Percentiles rank a stretch among this genome's conserved stretches.
Conservation (phyloP, 1,284 basidiomycete genomes). For the Phylloporus sp. region DNA sequence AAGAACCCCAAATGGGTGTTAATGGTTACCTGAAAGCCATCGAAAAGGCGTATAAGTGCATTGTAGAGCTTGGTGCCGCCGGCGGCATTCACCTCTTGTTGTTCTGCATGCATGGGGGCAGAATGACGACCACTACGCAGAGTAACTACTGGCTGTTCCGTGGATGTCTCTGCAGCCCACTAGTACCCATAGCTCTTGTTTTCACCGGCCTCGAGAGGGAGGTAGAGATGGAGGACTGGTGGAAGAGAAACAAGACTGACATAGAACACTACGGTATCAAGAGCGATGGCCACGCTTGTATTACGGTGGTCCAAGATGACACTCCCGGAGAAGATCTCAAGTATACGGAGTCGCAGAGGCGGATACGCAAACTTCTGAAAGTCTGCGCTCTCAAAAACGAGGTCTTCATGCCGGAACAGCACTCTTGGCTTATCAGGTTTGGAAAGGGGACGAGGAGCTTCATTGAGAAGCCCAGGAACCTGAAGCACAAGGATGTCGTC, state of each 20-base stretch:
- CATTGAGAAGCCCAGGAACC: conserved; percentile 17
- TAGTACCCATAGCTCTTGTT: conserved; percentile 43
- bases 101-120: conserved; percentile 42
- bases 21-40: conserved; percentile 38
- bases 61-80: conserved; percentile 32
- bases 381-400: conserved; percentile 17
- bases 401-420: conserved; percentile 20
- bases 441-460: conserved; percentile 21
- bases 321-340: conserved; percentile 29
- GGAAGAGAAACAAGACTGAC: conserved; percentile 36
- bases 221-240: conserved; percentile 44
- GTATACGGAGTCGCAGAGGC: conserved; percentile 24
- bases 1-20: conserved; percentile 40
- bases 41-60: conserved; percentile 38
- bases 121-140: conserved; percentile 39
- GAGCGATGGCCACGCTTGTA: conserved; percentile 41
- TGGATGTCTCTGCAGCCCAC: conserved; percentile 36
- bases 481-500: conserved; percentile 27
- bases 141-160: conserved; percentile 44
- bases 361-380: conserved; percentile 26
- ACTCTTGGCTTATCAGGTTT: conserved; percentile 25
- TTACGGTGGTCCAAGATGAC: conserved; percentile 41
- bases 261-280: conserved; percentile 39
- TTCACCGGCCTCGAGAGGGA: conserved; percentile 46
- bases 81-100: conserved; percentile 45